Evolutionary conservation across 768 basidiomycete species (phyloP), one percentile per base, ranked within the genome.

Genomic region (Pleurotus tuber-regium): DNA sequence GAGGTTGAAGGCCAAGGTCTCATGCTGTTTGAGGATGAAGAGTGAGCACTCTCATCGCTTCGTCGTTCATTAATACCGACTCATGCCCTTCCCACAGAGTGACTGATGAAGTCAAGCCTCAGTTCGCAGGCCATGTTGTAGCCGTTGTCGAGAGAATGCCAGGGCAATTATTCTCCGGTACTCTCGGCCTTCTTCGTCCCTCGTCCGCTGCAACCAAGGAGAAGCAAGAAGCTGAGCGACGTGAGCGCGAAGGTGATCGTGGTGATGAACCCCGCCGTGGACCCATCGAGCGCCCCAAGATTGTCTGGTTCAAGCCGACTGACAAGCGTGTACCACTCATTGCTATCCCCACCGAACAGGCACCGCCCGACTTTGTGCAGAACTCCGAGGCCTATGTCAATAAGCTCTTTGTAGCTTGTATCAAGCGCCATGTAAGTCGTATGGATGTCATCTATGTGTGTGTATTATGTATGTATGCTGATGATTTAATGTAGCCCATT

Each of bases 101-200:
- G 31, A 98, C 92, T 12, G 97, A 99, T 63, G 97, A 98, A 57
- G 84, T 95, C 58, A 98, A 97, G 70, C 97, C 97, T 24, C 92
- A 97, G 61, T 99, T 93, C 63, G 97, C 97, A 9, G 97, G 97
- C 4, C 97, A 99, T 67, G 95, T 99, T 56, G 97, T 99, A 12
- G 97, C 97, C n/a, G 97, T 99, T 54, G 95, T 99, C 31, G 97
- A 99, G 68, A 84, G 97, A 44, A 98, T 98, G 92, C 96, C 96
- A 6, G 95, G 96, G 3, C 97, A 99, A 63, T 83, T 98, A 43
- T 99, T 98, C 74, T 96, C 94, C 26, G 97, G 97, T 11, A 98
- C 94, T 41, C 82, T 99, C 2, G 97, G 96, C 47, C 83, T 98
- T 26, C 77, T 98, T 21, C 89, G 96, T 25, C 96, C 96, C 4